phyloP scores from a whole-genome alignment of 495 filamentous ascomycete genomes.

The Trypethelium eluteriae region DNA sequence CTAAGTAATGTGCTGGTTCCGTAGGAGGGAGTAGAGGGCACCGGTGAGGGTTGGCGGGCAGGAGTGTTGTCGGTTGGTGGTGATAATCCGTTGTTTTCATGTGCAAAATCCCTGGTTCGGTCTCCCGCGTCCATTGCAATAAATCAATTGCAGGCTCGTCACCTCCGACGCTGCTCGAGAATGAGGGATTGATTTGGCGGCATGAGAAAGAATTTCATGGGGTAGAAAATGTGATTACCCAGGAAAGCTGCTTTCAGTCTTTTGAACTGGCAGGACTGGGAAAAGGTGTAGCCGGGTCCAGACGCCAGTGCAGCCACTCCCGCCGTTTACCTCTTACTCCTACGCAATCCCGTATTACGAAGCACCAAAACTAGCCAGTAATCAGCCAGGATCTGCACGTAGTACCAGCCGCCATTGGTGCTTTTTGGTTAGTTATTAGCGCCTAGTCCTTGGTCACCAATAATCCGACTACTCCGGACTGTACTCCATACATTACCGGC shows the following conservation, averaged over 20 bases:
- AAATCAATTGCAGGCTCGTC: background rate
- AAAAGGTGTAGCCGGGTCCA: background rate
- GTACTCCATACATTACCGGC: background rate
- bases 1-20: background rate
- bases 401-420: background rate
- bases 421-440: background rate
- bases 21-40: background rate
- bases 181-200: background rate
- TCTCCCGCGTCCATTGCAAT: background rate
- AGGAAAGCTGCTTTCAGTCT: too few relatives aligned
- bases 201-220: background rate
- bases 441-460: background rate
- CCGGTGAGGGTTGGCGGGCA: slow-evolving; percentile 1
- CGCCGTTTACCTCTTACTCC: background rate
- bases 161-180: background rate
- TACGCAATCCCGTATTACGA: background rate
- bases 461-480: background rate
- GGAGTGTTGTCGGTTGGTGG: background rate
- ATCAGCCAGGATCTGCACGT: too few relatives aligned
- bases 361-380: background rate
- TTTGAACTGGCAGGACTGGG: background rate
- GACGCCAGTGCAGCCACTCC: background rate
- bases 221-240: too few relatives aligned
- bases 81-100: background rate
- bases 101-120: slow-evolving; percentile 3